Evolutionary conservation across 352 stramenopile species (phyloP).

Genomic region (Plasmopara muralis): DNA sequence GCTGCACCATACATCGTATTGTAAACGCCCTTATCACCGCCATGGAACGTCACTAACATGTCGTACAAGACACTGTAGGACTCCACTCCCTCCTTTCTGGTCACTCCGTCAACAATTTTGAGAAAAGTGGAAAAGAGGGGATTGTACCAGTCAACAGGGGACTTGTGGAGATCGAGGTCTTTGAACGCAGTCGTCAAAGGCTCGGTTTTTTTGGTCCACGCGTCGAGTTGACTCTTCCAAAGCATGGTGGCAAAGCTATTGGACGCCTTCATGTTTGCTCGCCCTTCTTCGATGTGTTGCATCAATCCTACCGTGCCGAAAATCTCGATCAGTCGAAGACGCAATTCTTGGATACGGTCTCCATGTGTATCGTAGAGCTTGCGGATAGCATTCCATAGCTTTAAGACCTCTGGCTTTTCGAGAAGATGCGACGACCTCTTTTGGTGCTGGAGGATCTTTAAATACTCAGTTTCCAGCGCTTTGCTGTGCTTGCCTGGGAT

Average conservation of each 20-base stretch:
- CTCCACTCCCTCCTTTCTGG: neutral
- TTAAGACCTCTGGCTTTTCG: neutral
- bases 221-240: neutral
- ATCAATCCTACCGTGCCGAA: neutral
- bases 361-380: neutral
- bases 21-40: neutral
- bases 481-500: neutral
- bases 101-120: neutral
- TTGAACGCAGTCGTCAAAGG: neutral
- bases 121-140: neutral
- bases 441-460: neutral
- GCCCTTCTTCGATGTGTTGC: neutral
- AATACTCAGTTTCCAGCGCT: neutral
- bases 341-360: neutral
- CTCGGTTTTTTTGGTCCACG: neutral
- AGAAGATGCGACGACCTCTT: neutral
- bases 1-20: neutral
- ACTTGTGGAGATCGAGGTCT: neutral
- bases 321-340: neutral
- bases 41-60: neutral
- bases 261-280: neutral
- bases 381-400: neutral
- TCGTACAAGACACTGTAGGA: neutral
- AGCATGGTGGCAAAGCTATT: neutral
- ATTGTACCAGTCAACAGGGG: neutral